Evolutionary conservation across 129 eudicot genomes (phyloP), one percentile per base, ranked within the genome.

Genomic region (Lonicera japonica): DNA sequence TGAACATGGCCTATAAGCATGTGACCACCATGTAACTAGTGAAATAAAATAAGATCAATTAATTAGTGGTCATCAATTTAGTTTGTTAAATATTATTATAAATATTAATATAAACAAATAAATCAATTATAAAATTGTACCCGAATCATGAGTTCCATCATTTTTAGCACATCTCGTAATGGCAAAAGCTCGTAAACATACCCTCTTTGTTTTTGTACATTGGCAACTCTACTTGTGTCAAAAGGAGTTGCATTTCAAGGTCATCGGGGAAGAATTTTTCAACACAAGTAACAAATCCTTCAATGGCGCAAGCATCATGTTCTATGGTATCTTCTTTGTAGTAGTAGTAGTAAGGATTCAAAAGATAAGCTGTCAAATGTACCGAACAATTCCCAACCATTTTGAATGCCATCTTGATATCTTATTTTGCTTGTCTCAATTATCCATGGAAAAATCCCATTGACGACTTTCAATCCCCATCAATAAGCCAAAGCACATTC

Each of bases 391-490:
- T 17, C 25, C 9, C 22, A 11, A 18, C 12, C 1, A n/a, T n/a
- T n/a, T n/a, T n/a, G n/a, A n/a, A n/a, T n/a, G n/a, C n/a, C n/a
- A n/a, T n/a, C n/a, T n/a, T 62, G 17, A 21, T 54, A 25, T 70
- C 22, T 55, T 45, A 0, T 19, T 46, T 20, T 10, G 59, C 54
- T 0, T n/a, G 15, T n/a, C 25, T 17, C 9, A 71, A 7, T 38
- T 71, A 46, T 18, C 57, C 54, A 24, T 21, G 16, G 11, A 21
- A 17, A n/a, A 45, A 71, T 6, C 65, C 76, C 70, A 71, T 55
- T 8, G 65, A 71, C 3, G 75, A 29, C 34, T 54, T 54, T 25
- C 21, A 16, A 70, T 70, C 67, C 41, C 13, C 54, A 38, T 50
- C 54, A 48, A 45, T 52, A 43, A 47, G 22, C n/a, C 74, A 19